phyloP scores from a whole-genome alignment of 129 eudicot genomes.

The Saussurea involucrata region DNA sequence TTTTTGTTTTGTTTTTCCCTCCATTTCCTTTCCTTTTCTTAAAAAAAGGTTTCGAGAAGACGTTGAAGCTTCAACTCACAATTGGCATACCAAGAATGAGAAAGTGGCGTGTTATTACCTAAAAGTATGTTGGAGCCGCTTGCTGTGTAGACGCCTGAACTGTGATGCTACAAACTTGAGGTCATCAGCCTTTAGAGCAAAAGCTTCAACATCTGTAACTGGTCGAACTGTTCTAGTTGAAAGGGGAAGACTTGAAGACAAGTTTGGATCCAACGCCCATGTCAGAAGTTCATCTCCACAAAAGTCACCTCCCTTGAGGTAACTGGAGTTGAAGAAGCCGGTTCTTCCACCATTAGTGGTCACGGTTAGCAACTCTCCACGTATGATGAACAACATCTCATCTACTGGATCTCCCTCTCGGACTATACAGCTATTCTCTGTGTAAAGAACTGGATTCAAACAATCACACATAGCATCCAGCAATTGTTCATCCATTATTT shows the following conservation, averaged over 20 bases:
- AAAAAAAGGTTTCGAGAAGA: neutral
- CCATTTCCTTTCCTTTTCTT: neutral
- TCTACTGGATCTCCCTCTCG: constrained; percentile 93
- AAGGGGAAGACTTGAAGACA: constrained; percentile 63
- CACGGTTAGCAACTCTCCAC: constrained; percentile 55
- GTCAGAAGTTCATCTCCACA: constrained; percentile 93
- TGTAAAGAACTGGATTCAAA: constrained; percentile 71
- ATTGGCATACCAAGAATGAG: neutral
- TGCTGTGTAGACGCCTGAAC: constrained; percentile 78
- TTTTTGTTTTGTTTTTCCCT: neutral
- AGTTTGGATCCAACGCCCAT: constrained; percentile 87
- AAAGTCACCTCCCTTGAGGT: constrained; percentile 69
- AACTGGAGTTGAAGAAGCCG: constrained; percentile 63
- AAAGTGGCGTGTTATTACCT: constrained; percentile 28
- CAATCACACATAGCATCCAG: constrained; percentile 78
- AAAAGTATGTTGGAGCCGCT: constrained; percentile 70
- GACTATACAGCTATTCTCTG: constrained; percentile 53
- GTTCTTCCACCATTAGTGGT: constrained; percentile 80
- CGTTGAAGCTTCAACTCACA: neutral
- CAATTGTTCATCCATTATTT: constrained; percentile 65
- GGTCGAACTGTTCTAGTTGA: constrained; percentile 73
- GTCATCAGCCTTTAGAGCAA: constrained; percentile 64
- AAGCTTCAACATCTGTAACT: constrained; percentile 78
- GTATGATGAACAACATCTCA: constrained; percentile 83
- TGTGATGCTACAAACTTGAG: constrained; percentile 75